Percentiles rank a stretch among this genome's conserved stretches.
Evolutionary conservation across 352 stramenopile genomes (phyloP).

Genomic region (Peronospora belbahrii): DNA sequence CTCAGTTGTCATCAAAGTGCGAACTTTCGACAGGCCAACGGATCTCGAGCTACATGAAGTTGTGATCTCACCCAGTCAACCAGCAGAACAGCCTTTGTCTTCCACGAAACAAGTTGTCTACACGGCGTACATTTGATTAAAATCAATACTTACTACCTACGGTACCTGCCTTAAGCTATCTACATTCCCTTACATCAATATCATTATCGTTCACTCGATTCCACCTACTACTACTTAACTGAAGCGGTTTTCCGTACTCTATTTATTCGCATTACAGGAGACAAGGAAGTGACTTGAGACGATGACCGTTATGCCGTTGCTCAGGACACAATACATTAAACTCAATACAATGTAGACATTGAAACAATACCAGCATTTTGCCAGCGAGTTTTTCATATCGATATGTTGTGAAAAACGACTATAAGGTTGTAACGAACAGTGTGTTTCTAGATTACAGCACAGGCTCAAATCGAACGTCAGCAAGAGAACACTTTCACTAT

Average conservation of each 20-base stretch:
- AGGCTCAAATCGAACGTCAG: too few species aligned
- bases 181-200: not conserved
- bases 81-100: slow-evolving; percentile 18
- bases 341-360: too few species aligned
- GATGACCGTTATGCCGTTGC: too few species aligned
- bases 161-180: not conserved
- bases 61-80: slow-evolving; percentile 36
- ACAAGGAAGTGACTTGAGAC: not conserved
- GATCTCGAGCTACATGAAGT: slow-evolving; percentile 30
- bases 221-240: not conserved
- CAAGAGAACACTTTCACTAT: too few species aligned
- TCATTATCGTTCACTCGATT: not conserved
- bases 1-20: slow-evolving; percentile 18
- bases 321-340: too few species aligned
- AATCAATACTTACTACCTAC: not conserved
- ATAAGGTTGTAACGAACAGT: too few species aligned
- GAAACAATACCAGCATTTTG: too few species aligned
- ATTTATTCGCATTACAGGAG: not conserved
- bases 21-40: slow-evolving; percentile 8
- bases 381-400: too few species aligned
- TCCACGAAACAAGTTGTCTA: slow-evolving; percentile 42
- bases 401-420: too few species aligned
- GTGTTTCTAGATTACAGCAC: too few species aligned
- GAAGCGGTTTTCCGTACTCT: not conserved
- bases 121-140: slow-evolving; percentile 40